Base-by-base conservation (phyloP, 768 basidiomycete genomes). In the Lactarius sp. region DNA sequence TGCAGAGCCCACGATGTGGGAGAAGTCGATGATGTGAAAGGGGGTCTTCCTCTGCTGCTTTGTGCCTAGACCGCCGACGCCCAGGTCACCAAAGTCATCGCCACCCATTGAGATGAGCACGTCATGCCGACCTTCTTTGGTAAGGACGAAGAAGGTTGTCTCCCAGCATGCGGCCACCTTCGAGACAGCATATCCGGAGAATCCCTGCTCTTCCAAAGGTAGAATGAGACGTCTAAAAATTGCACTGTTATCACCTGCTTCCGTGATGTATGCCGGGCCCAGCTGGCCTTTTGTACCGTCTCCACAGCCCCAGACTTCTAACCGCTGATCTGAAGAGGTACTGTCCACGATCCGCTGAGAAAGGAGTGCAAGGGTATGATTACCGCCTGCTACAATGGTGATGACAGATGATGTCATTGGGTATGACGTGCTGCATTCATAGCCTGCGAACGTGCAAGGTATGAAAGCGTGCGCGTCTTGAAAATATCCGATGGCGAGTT, bases 11-110 rank as follows among this genome's bases (percentile, higher is more conserved):
- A 71, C 69, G 10, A 73, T 56, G 41, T 58, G 59, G 49, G 61
- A 41, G 65, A 86, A 77, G 12, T 69, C 66, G 64, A 86, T 77
- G 58, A 76, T 56, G 66, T 83, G 77, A 37, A 81, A 71, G 8
- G 75, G 55, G 46, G 44, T 22, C 34, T 55, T 60, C 37, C 65
- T 66, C 10, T 37, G 53, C 61, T 61, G 60, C 42, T 22, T 52
- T 10, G 50, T 60, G 46, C 64, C 60, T 1, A 68, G 64, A 1
- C 61, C 64, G 6, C 82, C 87, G 51, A 81, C 70, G 1, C 92
- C 93, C 51, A 93, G 78, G 71, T 89, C 86, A 2, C 92, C 93
- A 69, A 86, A 93, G 71, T 93, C 93, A 74, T 95, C 81, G 2
- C 85, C 81, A 1, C 95, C 95, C 80, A 94, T 86, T 2, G 93